Evolutionary conservation across 306 rosid genomes (phyloP).

Genomic region (Sophora flavescens): DNA sequence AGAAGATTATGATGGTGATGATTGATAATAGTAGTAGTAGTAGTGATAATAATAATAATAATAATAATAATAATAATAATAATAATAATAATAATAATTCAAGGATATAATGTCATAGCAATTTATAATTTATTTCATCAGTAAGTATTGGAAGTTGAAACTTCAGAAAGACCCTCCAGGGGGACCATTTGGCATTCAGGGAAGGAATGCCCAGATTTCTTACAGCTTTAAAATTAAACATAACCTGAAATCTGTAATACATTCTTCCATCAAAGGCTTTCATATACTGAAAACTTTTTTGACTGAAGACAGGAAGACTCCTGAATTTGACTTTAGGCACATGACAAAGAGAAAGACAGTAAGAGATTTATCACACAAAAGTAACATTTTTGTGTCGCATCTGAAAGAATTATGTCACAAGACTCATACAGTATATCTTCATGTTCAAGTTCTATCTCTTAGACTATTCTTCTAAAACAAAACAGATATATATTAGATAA

Average conservation of each 20-base stretch:
- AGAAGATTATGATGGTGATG: neutral
- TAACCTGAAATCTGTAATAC: neutral
- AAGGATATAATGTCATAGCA: neutral
- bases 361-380: constrained; percentile 29
- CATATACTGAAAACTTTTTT: neutral
- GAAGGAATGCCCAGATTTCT: constrained; percentile 25
- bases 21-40: no score
- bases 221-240: constrained; percentile 27
- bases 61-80: neutral
- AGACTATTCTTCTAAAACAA: constrained; percentile 34
- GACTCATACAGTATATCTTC: constrained; percentile 2
- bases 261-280: constrained; percentile 27
- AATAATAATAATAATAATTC: neutral
- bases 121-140: constrained; percentile 33
- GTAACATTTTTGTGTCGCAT: neutral
- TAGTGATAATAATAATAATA: no score
- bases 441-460: constrained; percentile 35
- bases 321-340: constrained; percentile 7
- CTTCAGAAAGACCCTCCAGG: constrained; percentile 25
- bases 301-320: constrained; percentile 10
- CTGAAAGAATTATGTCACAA: neutral
- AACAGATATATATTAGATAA: neutral
- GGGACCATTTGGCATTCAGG: constrained; percentile 20
- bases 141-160: constrained; percentile 5
- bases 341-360: neutral